Percentiles rank a stretch among this genome's conserved stretches.
These are phyloP conservation scores for Santalum album DNA, from an alignment of 164 flowering plant genomes.

Conservation along the genomic window DNA sequence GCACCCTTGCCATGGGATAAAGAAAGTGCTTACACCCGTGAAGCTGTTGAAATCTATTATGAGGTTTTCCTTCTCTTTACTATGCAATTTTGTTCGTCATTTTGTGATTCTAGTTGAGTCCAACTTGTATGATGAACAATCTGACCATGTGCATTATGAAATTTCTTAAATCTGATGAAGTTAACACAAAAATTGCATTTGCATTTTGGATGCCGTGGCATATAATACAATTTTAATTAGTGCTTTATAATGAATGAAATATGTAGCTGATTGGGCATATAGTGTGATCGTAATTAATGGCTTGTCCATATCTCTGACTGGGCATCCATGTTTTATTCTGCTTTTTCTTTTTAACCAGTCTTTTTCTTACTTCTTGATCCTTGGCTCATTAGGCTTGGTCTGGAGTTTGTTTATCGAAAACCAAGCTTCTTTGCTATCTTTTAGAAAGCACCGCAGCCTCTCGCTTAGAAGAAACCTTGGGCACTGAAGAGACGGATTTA, in stretches of 20 bases:
- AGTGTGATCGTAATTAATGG: too few relatives aligned
- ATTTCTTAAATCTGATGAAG: neutral
- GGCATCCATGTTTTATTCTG: too few relatives aligned
- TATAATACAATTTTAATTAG: too few relatives aligned
- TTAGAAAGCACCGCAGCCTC: conserved; percentile 71
- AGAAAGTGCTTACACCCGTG: conserved; percentile 61
- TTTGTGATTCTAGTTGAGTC: too few relatives aligned
- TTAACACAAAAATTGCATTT: too few relatives aligned
- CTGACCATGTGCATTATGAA: too few relatives aligned
- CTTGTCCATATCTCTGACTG: too few relatives aligned
- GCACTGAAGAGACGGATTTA: conserved; percentile 36
- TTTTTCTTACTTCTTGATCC: conserved; percentile 1
- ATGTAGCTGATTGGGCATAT: too few relatives aligned
- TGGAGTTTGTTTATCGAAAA: conserved; percentile 44
- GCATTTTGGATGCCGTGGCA: too few relatives aligned
- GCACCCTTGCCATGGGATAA: conserved; percentile 85
- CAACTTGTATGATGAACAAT: too few relatives aligned
- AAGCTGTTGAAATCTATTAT: conserved; percentile 69
- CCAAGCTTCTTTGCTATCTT: conserved; percentile 37
- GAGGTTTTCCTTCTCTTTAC: conserved; percentile 41
- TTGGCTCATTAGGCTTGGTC: conserved; percentile 50
- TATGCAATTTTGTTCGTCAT: neutral
- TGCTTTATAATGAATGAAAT: too few relatives aligned
- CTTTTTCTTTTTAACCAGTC: neutral
- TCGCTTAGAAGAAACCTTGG: conserved; percentile 32